These are phyloP conservation scores for Tolypocladium endophyticum DNA, from an alignment of 2,329 filamentous ascomycete species.

Conservation along the genomic window DNA sequence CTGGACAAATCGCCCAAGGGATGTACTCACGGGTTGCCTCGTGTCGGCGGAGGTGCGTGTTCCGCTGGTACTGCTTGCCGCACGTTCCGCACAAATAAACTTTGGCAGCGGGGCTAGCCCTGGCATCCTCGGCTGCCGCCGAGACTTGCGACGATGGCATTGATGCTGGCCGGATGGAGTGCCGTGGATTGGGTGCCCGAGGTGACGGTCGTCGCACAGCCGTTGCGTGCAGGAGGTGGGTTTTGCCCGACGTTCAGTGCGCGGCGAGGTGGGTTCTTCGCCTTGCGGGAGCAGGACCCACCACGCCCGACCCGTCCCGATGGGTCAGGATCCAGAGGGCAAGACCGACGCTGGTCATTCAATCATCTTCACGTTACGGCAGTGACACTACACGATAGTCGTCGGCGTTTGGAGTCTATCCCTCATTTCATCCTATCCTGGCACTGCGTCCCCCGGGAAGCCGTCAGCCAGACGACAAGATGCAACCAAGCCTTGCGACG, in stretches of 20 bases:
- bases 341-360: not conserved
- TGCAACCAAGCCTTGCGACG: not conserved
- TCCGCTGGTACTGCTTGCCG: conserved; percentile 14
- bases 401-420: no score
- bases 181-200: not conserved
- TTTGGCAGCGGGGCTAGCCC: not conserved
- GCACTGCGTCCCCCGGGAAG: not conserved
- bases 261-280: not conserved
- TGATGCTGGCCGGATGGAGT: not conserved
- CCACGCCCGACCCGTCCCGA: not conserved
- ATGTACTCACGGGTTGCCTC: conserved; percentile 13
- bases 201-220: not conserved
- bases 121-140: not conserved
- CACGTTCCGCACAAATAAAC: conserved; percentile 6
- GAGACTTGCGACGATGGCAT: not conserved
- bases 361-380: not conserved
- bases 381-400: no score
- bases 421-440: no score
- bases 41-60: conserved; percentile 15
- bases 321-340: not conserved
- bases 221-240: conserved; percentile 5
- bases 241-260: not conserved
- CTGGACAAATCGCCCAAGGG: not conserved
- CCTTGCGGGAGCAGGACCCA: not conserved
- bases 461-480: not conserved